Conservation (phyloP, 1,139 yeast species). For the Candida neerlandica region DNA sequence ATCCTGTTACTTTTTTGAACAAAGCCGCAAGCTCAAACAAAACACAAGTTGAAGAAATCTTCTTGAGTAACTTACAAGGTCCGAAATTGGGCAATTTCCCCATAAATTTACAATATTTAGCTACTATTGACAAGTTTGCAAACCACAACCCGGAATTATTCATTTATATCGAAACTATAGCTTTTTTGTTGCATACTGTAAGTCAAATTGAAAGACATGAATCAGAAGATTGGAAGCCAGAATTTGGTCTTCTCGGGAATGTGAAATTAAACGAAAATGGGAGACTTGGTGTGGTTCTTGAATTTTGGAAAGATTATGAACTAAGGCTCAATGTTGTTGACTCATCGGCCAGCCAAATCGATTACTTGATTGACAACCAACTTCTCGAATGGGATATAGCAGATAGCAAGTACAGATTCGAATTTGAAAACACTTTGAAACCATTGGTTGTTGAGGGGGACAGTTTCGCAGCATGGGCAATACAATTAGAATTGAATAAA, state of each 20-base stretch:
- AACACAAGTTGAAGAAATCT: slow-evolving; percentile 30
- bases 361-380: slow-evolving; percentile 24
- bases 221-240: slow-evolving; percentile 22
- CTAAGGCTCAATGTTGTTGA: slow-evolving; percentile 10
- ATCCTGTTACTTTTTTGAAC: slow-evolving; percentile 18
- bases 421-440: slow-evolving; percentile 14
- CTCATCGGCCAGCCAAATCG: slow-evolving; percentile 13
- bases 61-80: slow-evolving; percentile 28
- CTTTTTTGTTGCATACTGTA: slow-evolving; percentile 25
- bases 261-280: slow-evolving; percentile 28
- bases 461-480: slow-evolving; percentile 17
- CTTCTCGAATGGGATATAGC: slow-evolving; percentile 23
- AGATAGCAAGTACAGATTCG: slow-evolving; percentile 9
- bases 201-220: slow-evolving; percentile 26
- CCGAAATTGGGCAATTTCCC: slow-evolving; percentile 36
- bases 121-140: slow-evolving; percentile 39
- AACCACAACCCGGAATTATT: slow-evolving; percentile 36
- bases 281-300: slow-evolving; percentile 37
- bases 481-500: slow-evolving; percentile 27
- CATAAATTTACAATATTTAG: slow-evolving; percentile 37
- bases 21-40: slow-evolving; percentile 13
- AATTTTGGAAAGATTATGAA: slow-evolving; percentile 39
- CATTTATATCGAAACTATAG: slow-evolving; percentile 33
- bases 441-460: slow-evolving; percentile 8
- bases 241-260: slow-evolving; percentile 35